phyloP scores from a whole-genome alignment of 805 yeast species.

The Yamadazyma takamatsuzukensis region DNA sequence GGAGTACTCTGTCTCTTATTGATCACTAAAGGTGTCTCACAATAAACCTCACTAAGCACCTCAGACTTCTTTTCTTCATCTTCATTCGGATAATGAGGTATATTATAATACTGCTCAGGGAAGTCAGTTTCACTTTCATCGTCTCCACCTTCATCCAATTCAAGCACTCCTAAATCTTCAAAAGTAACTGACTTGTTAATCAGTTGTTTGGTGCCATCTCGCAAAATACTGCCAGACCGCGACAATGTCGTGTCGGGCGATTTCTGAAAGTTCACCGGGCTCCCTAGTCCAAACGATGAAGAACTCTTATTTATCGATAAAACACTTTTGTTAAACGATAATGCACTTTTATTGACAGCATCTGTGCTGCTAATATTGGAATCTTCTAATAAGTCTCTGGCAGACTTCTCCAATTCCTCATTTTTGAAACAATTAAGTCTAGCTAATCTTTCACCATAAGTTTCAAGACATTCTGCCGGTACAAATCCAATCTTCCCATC shows the following conservation, averaged over 20 bases:
- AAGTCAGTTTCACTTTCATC: constrained; percentile 12
- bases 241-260: constrained; percentile 13
- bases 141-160: constrained; percentile 17
- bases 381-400: constrained; percentile 10
- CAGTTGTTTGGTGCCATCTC: constrained; percentile 13
- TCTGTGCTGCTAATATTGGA: constrained; percentile 10
- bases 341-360: constrained; percentile 5
- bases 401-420: constrained; percentile 56
- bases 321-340: too few relatives aligned
- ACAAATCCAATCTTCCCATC: constrained; percentile 86
- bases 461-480: constrained; percentile 93
- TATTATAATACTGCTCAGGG: constrained; percentile 13
- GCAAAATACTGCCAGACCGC: constrained; percentile 14
- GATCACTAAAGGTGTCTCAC: constrained; percentile 31
- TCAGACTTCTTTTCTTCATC: constrained; percentile 35
- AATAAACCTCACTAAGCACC: constrained; percentile 37
- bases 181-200: constrained; percentile 36
- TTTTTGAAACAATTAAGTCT: constrained; percentile 89
- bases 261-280: constrained; percentile 14
- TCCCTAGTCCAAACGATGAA: constrained; percentile 9
- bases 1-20: constrained; percentile 18
- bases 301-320: constrained; percentile 3
- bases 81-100: constrained; percentile 12
- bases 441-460: constrained; percentile 87
- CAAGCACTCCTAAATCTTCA: constrained; percentile 30